Evolutionary conservation across 2,329 filamentous ascomycete genomes (phyloP).

Genomic region (Leptographium flavum): DNA sequence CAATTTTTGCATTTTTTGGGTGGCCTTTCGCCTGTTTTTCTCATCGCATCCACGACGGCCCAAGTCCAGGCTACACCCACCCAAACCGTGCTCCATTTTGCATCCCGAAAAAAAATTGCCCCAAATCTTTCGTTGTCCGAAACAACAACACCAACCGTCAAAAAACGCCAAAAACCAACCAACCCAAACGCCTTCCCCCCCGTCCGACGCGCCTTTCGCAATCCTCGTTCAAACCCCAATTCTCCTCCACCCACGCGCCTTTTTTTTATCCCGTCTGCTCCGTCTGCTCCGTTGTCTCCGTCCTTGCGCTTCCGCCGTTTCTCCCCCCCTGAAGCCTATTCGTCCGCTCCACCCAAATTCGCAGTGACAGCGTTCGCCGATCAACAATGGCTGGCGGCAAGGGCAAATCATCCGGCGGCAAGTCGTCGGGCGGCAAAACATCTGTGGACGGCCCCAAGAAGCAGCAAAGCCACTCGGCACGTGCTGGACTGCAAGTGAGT

Average conservation of each 20-base stretch:
- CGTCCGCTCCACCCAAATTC: background rate
- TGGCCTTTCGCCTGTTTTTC: no score
- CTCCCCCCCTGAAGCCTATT: background rate
- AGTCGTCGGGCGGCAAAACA: constrained; percentile 69
- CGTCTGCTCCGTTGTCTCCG: no score
- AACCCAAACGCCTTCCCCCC: background rate
- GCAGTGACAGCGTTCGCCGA: background rate
- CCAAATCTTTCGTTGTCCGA: no score
- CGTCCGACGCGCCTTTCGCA: background rate
- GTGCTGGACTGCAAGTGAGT: constrained; percentile 87
- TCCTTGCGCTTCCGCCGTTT: background rate
- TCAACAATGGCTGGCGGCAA: constrained; percentile 66
- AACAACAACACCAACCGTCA: background rate
- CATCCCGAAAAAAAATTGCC: background rate
- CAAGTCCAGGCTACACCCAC: background rate
- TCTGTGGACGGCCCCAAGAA: constrained; percentile 59
- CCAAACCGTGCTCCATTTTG: background rate
- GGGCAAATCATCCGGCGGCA: constrained; percentile 83
- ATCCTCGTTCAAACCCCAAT: no score
- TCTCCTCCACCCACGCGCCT: no score
- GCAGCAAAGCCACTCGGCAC: constrained; percentile 88
- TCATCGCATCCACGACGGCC: background rate
- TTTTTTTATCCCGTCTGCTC: no score
- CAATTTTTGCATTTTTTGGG: no score
- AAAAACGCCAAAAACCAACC: background rate